Evolutionary conservation across 306 rosid species (phyloP).

Genomic region (Gillenia trifoliata): DNA sequence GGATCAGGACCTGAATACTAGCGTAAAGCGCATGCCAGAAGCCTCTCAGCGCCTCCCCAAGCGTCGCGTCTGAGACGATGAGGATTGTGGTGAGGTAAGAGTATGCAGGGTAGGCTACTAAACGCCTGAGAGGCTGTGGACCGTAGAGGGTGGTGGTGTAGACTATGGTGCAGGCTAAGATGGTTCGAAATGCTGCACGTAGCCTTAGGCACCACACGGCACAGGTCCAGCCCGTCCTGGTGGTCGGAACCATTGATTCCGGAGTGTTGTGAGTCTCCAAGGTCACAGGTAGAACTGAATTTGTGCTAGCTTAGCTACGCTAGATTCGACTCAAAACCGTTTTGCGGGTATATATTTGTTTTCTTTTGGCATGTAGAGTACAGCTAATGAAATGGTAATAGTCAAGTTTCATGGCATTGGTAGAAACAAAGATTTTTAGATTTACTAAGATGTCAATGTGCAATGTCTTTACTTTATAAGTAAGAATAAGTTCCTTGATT

Average conservation of each 20-base stretch:
- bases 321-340: neutral
- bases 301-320: neutral
- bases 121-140: conserved; percentile 29
- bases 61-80: conserved; percentile 45
- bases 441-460: neutral
- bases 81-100: conserved; percentile 56
- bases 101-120: conserved; percentile 50
- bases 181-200: conserved; percentile 43
- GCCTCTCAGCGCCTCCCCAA: conserved; percentile 66
- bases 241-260: neutral
- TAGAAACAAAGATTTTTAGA: neutral
- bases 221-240: conserved; percentile 8
- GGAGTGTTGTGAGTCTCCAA: neutral
- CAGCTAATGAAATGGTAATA: neutral
- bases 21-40: conserved; percentile 49
- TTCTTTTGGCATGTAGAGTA: neutral
- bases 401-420: neutral
- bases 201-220: conserved; percentile 36
- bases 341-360: neutral
- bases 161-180: conserved; percentile 60
- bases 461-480: too few species aligned
- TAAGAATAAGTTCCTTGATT: neutral
- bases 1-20: conserved; percentile 25
- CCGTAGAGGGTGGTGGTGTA: conserved; percentile 42
- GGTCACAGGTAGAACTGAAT: neutral